These are phyloP conservation scores for Vitis cinerea DNA, from an alignment of 164 flowering plant species.

Conservation along the genomic window DNA sequence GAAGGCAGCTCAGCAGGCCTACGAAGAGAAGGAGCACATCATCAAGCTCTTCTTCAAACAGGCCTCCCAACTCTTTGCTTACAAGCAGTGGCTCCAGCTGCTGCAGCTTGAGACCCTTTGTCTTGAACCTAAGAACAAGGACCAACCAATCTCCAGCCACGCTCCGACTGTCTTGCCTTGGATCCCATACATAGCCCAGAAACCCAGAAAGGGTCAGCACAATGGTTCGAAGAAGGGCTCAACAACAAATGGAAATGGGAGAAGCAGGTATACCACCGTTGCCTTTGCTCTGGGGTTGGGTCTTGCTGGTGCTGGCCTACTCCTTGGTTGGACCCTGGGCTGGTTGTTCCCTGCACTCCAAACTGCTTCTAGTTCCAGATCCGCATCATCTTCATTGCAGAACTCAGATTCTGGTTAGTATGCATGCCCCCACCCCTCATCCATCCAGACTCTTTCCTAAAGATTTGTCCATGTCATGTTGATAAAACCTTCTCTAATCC, in stretches of 20 bases:
- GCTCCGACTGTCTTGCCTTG: conserved; percentile 38
- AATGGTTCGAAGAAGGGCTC: conserved; percentile 22
- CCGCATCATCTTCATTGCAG: no score
- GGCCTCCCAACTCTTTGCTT: conserved; percentile 76
- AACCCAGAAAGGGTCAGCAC: conserved; percentile 29
- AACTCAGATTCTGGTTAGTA: no score
- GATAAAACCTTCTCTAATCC: not conserved
- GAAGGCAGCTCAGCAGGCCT: conserved; percentile 62
- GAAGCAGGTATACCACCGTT: conserved; percentile 32
- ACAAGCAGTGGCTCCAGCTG: conserved; percentile 72
- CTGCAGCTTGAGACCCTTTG: conserved; percentile 53
- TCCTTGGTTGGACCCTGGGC: conserved; percentile 79
- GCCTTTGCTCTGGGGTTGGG: conserved; percentile 62
- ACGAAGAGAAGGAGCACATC: conserved; percentile 67
- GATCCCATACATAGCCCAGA: conserved; percentile 31
- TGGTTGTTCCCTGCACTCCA: conserved; percentile 54
- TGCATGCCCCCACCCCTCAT: no score
- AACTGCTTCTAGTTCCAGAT: not conserved
- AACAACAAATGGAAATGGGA: conserved; percentile 7
- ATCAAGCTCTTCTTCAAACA: conserved; percentile 69
- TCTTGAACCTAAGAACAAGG: conserved; percentile 39
- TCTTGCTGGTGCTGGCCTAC: conserved; percentile 71
- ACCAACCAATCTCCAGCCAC: conserved; percentile 26
- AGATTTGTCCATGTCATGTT: not conserved
- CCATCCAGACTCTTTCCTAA: no score